Base-by-base conservation (phyloP, 208 protist species). In the Polymyxa betae region DNA sequence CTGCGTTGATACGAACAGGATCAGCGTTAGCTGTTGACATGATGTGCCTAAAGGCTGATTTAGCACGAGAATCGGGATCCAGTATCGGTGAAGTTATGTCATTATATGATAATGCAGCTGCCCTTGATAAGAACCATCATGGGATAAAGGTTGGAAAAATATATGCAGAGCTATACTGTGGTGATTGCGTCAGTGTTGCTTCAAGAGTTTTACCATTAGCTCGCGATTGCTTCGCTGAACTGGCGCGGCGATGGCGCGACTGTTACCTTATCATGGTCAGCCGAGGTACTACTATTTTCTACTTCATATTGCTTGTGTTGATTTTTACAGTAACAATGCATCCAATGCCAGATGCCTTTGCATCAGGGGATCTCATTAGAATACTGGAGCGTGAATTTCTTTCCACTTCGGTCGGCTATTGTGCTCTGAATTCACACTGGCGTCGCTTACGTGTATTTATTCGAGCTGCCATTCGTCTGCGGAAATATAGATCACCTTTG, bases 1-100 rank as follows among this genome's bases (percentile, higher is more conserved):
- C 49, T 5, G 49, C 49, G 12, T 24, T 60, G 49, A 60, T 60
- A 5, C 5, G 24, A 60, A 60, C 49, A 5, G 49, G 49, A 60
- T 60, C 49, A 29, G 49, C 24, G 5, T 60, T 40, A 5, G n/a
- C 35, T 5, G 12, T 82, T 5, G 72, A 82, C 16, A 82, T 82
- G 72, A 82, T 82, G 72, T 45, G n/a, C 72, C 35, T 82, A 16
- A 35, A 35, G 72, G 72, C 72, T 82, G 72, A 82, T 82, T 16
- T 82, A 5, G 5, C n/a, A 82, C 72, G 72, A 82, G 72, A 82
- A 43, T 5, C 72, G 72, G 72, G 72, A 5, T 20, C n/a, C n/a
- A 5, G 10, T 5, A n/a, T 82, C 16, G 24, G 5, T 5, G 72
- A 82, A 82, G 72, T 43, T 5, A 5, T 20, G 40, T 5, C 5